These are phyloP conservation scores for Bocquillonia castaneifolia DNA, from an alignment of 441 rosid genomes.

Conservation along the genomic window DNA sequence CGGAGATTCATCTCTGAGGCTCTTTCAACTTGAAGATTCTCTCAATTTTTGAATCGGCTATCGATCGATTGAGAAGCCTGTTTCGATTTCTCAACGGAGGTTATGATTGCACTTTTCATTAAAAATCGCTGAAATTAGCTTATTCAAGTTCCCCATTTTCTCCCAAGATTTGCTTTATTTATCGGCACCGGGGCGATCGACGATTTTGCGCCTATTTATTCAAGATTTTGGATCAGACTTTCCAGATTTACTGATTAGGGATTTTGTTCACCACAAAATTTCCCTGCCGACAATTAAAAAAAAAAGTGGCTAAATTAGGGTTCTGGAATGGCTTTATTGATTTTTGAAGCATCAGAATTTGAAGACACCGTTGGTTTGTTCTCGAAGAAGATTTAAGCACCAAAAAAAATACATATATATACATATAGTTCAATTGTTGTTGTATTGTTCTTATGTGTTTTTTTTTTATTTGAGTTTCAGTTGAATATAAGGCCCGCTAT, in stretches of 20 bases:
- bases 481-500: conserved; percentile 24
- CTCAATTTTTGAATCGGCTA: not conserved
- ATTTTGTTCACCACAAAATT: not conserved
- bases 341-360: not conserved
- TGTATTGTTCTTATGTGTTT: conserved; percentile 12
- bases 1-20: not conserved
- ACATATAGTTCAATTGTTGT: conserved; percentile 18
- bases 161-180: not conserved
- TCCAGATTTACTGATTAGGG: not conserved
- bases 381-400: conserved; percentile 27
- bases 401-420: conserved; percentile 3
- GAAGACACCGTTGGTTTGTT: conserved; percentile 29
- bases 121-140: not conserved
- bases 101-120: not conserved
- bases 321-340: not conserved
- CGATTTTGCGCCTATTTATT: conserved; percentile 12
- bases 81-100: not conserved
- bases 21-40: not conserved
- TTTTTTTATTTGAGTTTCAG: conserved; percentile 7
- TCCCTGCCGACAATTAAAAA: not conserved
- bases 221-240: conserved; percentile 19
- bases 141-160: conserved; percentile 2
- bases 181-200: conserved; percentile 6
- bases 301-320: not conserved
- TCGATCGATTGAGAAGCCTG: not conserved